Conservation (phyloP, 768 basidiomycete species). For the Boletus tomentosulus region DNA sequence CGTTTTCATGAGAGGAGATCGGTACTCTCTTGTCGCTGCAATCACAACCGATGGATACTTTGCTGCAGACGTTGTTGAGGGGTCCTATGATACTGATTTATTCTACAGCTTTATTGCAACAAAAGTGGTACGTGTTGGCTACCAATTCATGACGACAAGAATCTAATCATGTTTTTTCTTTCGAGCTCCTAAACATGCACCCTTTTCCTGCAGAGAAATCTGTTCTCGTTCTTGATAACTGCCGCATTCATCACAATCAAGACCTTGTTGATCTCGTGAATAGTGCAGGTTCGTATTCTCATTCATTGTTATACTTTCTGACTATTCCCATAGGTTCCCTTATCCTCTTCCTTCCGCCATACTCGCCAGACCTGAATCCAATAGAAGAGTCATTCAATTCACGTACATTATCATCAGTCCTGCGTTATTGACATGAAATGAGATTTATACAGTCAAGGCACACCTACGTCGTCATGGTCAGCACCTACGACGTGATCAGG, state of each 20-base stretch:
- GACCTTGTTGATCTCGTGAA: not conserved
- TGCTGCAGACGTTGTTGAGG: not conserved
- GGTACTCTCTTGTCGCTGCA: not conserved
- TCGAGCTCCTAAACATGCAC: not conserved
- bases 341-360: not conserved
- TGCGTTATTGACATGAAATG: no score
- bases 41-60: not conserved
- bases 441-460: not conserved
- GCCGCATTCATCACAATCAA: constrained; percentile 1
- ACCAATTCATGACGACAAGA: no score
- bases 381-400: not conserved
- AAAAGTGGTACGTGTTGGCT: not conserved
- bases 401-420: not conserved
- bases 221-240: constrained; percentile 3
- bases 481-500: not conserved
- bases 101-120: not conserved
- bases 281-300: no score
- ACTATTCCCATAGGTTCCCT: no score
- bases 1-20: not conserved
- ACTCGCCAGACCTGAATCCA: not conserved
- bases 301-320: no score
- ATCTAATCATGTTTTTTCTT: no score
- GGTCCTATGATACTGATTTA: not conserved
- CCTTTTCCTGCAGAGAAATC: not conserved
- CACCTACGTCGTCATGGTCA: not conserved